A percentile compares a stretch with the other conserved stretches of the same genome.
Conservation (phyloP, 768 basidiomycete species). For the Hemileccinum rubropunctum region DNA sequence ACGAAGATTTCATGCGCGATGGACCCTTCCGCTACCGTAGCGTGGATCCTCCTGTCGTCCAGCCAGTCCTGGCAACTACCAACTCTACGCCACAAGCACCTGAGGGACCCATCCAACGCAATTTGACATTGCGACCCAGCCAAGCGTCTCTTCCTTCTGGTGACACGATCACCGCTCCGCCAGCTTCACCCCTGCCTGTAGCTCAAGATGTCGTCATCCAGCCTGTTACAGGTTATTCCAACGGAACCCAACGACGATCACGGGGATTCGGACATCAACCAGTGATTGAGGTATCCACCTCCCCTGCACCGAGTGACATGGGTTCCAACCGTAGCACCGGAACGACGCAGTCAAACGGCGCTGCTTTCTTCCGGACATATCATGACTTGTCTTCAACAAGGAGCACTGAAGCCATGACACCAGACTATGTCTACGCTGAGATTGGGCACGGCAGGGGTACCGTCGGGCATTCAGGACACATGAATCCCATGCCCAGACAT, state of each 20-base stretch:
- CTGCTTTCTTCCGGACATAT: conserved; percentile 61
- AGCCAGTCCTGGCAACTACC: conserved; percentile 11
- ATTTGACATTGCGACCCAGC: conserved; percentile 23
- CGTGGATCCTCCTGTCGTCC: conserved; percentile 9
- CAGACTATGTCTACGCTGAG: conserved; percentile 73
- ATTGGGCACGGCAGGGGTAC: conserved; percentile 71
- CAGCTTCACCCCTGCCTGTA: conserved; percentile 4
- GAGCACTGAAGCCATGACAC: conserved; percentile 59
- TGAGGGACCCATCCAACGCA: conserved; percentile 31
- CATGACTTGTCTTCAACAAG: conserved; percentile 44
- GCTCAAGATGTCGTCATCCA: conserved; percentile 31
- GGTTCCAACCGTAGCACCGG: conserved; percentile 52
- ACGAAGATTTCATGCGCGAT: conserved; percentile 43
- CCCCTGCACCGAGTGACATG: conserved; percentile 61
- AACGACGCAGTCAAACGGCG: conserved; percentile 53
- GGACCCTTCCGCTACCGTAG: conserved; percentile 27
- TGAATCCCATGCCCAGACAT: conserved; percentile 21
- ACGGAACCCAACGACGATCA: conserved; percentile 37
- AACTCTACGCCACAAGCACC: conserved; percentile 13
- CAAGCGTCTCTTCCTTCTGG: conserved; percentile 12
- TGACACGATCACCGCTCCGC: conserved; percentile 1
- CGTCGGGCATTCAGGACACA: conserved; percentile 16
- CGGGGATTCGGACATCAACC: conserved; percentile 50
- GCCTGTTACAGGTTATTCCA: conserved; percentile 35
- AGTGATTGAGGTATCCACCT: conserved; percentile 57